Base-by-base conservation (phyloP, 164 flowering plant genomes). In the Piper betle region DNA sequence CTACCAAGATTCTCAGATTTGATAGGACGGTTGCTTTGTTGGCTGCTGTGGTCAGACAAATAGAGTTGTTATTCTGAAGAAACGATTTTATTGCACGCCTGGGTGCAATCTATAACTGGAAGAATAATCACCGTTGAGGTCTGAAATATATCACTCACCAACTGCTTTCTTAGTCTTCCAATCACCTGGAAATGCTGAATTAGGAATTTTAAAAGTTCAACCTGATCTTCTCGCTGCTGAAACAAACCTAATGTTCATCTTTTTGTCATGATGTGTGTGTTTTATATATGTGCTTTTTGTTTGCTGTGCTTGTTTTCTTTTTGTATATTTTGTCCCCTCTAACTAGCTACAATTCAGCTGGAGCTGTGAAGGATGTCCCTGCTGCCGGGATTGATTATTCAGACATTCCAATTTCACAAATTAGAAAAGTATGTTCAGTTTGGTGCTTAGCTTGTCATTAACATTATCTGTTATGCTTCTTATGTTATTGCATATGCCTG, bases 361-460 rank as follows among this genome's bases (percentile, higher is more conserved):
- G 90, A 40, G 64, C 78, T 62, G 77, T 76, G 6, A 87, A 86
- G 82, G 90, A 75, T 58, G 77, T 53, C 6, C 52, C 78, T 37
- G 57, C 66, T 9, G 66, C 74, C 38, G 57, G 61, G 55, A 57
- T 88, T 54, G 91, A 90, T 70, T 93, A 86, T 67, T 62, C 75
- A 1, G 97, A 90, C 74, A 66, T 90, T 61, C 95, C 97, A 64
- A 79, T 71, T 77, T 67, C 99, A 58, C 96, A 93, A 75, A 93
- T 90, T 68, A 80, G 97, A 78, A 93, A 93, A 83, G 99, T 88
- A 76, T 72, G 64, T 56, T 55, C 8, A 6, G 25, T 55, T 55
- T 55, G 58, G 13, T 55, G 8, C 12, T 15, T 17, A 25, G 19
- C 39, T 39, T 25, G 39, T 15, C 4, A 55, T 55, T 55, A 33